Evolutionary conservation across 1,284 basidiomycete genomes (phyloP), one percentile per base, ranked within the genome.

Genomic region (Singerocomus inundabilis): DNA sequence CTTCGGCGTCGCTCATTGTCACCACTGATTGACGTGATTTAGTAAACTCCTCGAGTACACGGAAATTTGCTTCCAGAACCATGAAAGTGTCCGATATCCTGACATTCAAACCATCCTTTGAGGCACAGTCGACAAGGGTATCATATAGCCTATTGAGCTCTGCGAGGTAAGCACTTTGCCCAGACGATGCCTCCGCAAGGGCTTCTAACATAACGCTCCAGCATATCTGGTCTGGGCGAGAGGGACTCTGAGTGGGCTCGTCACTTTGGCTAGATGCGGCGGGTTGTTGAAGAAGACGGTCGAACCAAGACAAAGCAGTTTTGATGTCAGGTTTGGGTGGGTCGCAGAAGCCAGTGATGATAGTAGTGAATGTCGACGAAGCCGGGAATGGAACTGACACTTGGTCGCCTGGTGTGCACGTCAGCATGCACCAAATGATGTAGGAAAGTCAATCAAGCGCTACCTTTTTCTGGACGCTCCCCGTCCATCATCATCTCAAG

Each of bases 401-500:
- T 5, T 57, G 49, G 18, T 51, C 66, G 0, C 72, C 64, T 55
- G 8, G 26, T 33, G 13, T 11, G 15, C 4, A 10, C 46, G 32
- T 62, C 31, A 55, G 44, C 13, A 37, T 3, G 4, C 4, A 5
- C 4, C 18, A 1, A n/a, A 40, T 5, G 7, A 8, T 25, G 1
- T 4, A 21, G 12, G 5, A n/a, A 31, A n/a, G 15, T 24, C 13
- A 35, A 42, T 8, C 5, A 12, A 32, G 4, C 0, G 1, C 44
- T 25, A 67, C 60, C 58, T 55, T 52, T 54, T 0, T 64, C 61
- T 2, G 71, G 69, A 1, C 74, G 48, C 1, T 57, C 63, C 2
- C 42, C 68, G 53, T 77, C 75, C 64, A 93, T 74, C 84, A 96
- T 90, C 53, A 77, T 69, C 55, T 91, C 85, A 40, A 96, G 72